Evolutionary conservation across 2,329 filamentous ascomycete genomes (phyloP).

Genomic region (Ophiostoma triangulosporum): DNA sequence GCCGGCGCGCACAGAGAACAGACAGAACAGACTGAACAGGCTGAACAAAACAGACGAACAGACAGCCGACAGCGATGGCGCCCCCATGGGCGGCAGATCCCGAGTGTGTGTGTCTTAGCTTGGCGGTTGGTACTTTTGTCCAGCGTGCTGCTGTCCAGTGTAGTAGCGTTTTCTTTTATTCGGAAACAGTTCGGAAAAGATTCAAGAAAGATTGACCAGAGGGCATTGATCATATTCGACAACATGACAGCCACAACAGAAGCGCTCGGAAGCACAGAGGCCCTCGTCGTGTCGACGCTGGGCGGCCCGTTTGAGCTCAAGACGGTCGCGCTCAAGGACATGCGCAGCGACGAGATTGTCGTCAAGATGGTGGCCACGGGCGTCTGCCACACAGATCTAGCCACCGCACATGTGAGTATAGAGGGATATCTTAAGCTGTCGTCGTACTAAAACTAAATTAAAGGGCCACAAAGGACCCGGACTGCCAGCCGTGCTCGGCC

Average conservation of each 20-base stretch:
- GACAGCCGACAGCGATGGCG: too few species aligned
- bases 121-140: neutral
- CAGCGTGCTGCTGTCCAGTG: neutral
- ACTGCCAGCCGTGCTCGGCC: neutral
- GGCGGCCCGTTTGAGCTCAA: neutral
- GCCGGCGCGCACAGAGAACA: neutral
- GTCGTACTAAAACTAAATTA: neutral
- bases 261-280: neutral
- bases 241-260: neutral
- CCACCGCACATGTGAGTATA: neutral
- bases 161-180: neutral
- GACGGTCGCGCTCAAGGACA: neutral
- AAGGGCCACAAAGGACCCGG: neutral
- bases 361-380: slow-evolving; percentile 19
- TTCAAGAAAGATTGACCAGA: too few species aligned
- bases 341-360: slow-evolving; percentile 13
- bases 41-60: too few species aligned
- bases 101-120: neutral
- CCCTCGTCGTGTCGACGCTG: neutral
- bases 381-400: slow-evolving; percentile 17
- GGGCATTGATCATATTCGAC: neutral
- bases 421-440: too few species aligned
- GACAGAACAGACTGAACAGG: too few species aligned
- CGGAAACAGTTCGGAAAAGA: too few species aligned
- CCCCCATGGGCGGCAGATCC: neutral